Evolutionary conservation across 805 yeast species (phyloP), one percentile per base, ranked within the genome.

Genomic region (Candida nemodendra): DNA sequence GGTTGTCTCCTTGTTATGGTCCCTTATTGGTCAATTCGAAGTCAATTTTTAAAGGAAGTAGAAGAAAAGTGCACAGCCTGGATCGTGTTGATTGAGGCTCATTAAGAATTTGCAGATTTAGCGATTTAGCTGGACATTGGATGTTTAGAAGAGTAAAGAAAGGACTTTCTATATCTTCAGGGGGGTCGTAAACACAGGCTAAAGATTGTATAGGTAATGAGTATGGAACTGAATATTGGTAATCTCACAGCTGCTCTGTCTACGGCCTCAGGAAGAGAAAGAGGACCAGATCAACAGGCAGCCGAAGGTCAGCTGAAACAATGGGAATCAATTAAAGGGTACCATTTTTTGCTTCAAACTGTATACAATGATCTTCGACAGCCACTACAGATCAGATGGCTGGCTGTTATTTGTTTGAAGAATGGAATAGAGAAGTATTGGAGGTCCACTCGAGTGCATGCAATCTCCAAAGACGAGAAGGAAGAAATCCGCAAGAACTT

Each of bases 351-450:
- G 7, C 45, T 65, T 3, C 64, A 75, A 53, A 61, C 76, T 4
- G 69, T 79, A 0, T 90, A 86, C 57, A 64, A 78, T 38, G 81
- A 85, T 45, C 55, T 68, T 3, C 70, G 78, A 0, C 50, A 76
- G 13, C 74, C 89, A 0, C 61, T 83, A 21, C 85, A 84, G 41
- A 66, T 79, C 6, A 69, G 98, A 52, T 89, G 96, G 95, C 65
- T 90, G 18, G 89, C 95, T 0, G 72, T 88, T 2, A 91, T 91
- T 28, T 84, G 84, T 47, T 79, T 91, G 61, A 91, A 93, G 55
- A 91, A 91, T 59, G 95, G 95, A 2, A 69, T 88, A 15, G 95
- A 87, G 13, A 78, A 76, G 54, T 78, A 78, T 53, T 91, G 99
- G 98, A 69, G 96, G 41, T 68, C 81, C 1, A 69, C 87, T 0